Evolutionary conservation across 441 rosid genomes (phyloP).

Genomic region (Pelargonium myrrhifolium): DNA sequence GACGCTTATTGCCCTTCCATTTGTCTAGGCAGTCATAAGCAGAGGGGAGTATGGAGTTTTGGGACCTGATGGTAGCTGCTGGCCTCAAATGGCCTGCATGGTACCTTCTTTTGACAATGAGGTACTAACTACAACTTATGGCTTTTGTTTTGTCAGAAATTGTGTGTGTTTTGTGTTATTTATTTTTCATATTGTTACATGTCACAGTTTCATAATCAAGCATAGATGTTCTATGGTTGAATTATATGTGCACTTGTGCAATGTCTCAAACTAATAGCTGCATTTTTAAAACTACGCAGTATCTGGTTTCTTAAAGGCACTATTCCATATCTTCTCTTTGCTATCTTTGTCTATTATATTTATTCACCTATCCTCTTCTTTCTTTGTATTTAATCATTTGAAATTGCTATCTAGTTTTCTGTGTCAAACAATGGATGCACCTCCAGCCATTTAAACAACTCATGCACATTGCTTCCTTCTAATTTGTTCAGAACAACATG

Average conservation of each 20-base stretch:
- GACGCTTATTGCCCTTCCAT: slow-evolving; percentile 11
- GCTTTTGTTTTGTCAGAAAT: neutral
- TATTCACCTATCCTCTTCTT: neutral
- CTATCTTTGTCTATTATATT: neutral
- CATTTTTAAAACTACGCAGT: neutral
- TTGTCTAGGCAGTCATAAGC: slow-evolving; percentile 68
- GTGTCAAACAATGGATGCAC: neutral
- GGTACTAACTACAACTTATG: slow-evolving; percentile 33
- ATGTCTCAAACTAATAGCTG: neutral
- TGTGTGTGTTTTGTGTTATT: neutral
- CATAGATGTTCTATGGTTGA: neutral
- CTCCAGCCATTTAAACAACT: neutral
- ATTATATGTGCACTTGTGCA: neutral
- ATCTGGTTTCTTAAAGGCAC: neutral
- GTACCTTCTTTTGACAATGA: slow-evolving; percentile 65
- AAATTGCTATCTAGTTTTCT: neutral
- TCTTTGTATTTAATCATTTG: neutral
- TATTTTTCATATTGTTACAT: neutral
- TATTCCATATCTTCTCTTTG: neutral
- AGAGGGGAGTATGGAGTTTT: slow-evolving; percentile 73
- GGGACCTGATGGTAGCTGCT: slow-evolving; percentile 57
- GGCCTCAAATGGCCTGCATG: slow-evolving; percentile 95
- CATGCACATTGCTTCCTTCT: slow-evolving; percentile 1
- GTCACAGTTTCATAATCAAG: neutral
- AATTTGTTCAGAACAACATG: neutral